Evolutionary conservation across 1,284 basidiomycete species (phyloP).

Genomic region (Moesziomyces globuligerus): DNA sequence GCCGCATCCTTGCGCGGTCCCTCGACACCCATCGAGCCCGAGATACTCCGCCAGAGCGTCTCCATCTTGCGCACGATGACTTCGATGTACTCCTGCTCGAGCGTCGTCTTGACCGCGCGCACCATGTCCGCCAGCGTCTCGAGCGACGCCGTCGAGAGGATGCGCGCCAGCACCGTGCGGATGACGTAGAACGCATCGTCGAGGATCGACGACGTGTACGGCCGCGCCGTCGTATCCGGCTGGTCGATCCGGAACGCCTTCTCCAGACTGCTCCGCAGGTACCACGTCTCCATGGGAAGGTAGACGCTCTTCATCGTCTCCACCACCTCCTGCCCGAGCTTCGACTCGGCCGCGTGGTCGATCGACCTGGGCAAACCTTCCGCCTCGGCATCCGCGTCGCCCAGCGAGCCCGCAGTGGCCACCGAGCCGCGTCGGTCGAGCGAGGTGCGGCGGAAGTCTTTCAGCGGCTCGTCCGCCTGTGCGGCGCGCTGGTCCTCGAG

Average conservation of each 20-base stretch:
- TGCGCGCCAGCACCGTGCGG: slow-evolving; percentile 56
- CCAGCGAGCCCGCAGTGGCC: slow-evolving; percentile 2
- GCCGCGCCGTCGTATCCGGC: slow-evolving; percentile 47
- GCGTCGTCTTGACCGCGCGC: slow-evolving; percentile 30
- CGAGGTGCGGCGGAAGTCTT: slow-evolving; percentile 44
- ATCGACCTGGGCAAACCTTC: not conserved
- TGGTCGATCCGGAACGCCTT: slow-evolving; percentile 70
- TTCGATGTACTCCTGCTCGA: slow-evolving; percentile 62
- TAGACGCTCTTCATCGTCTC: slow-evolving; percentile 76
- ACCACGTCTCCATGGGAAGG: slow-evolving; percentile 90
- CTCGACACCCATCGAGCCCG: slow-evolving; percentile 57
- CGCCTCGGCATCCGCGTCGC: slow-evolving; percentile 2
- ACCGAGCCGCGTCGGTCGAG: slow-evolving; percentile 36
- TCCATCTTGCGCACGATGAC: slow-evolving; percentile 64
- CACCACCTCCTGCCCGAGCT: slow-evolving; percentile 75
- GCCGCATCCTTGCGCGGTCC: slow-evolving; percentile 64
- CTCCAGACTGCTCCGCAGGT: slow-evolving; percentile 84
- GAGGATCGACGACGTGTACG: slow-evolving; percentile 60
- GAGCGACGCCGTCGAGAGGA: slow-evolving; percentile 55
- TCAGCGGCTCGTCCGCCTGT: slow-evolving; percentile 41
- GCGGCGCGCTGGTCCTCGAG: slow-evolving; percentile 27
- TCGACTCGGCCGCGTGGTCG: slow-evolving; percentile 71
- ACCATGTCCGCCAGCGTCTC: slow-evolving; percentile 41
- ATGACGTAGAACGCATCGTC: slow-evolving; percentile 66
- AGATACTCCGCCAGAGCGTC: slow-evolving; percentile 53